phyloP scores from a whole-genome alignment of 2,329 filamentous ascomycete species.

The Colletotrichum coccodes region DNA sequence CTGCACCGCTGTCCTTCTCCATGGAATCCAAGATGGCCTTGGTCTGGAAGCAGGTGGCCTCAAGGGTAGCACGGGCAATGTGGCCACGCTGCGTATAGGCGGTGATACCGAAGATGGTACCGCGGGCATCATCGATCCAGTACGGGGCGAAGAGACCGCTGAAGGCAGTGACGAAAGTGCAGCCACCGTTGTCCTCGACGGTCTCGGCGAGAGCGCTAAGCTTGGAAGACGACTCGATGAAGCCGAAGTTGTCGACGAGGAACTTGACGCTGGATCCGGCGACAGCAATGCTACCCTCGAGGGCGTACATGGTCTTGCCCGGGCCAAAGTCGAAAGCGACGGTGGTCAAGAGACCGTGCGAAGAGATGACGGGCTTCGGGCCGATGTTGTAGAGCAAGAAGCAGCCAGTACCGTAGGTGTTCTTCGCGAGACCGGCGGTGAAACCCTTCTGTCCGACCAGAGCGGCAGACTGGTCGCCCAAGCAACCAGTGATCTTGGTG shows the following conservation, averaged over 20 bases:
- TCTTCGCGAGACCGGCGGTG: slow-evolving; percentile 80
- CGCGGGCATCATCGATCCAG: slow-evolving; percentile 86
- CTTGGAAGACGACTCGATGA: slow-evolving; percentile 60
- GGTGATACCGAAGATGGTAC: slow-evolving; percentile 83
- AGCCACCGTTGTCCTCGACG: slow-evolving; percentile 76
- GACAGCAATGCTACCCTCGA: slow-evolving; percentile 82
- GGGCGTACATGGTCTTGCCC: slow-evolving; percentile 75
- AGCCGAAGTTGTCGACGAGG: slow-evolving; percentile 65
- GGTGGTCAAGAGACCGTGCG: slow-evolving; percentile 79
- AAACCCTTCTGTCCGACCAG: slow-evolving; percentile 85
- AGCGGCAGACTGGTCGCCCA: slow-evolving; percentile 85
- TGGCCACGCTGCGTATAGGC: slow-evolving; percentile 81
- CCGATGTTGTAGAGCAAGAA: slow-evolving; percentile 88
- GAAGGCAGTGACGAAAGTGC: slow-evolving; percentile 83
- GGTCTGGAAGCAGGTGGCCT: slow-evolving; percentile 86
- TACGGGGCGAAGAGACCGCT: slow-evolving; percentile 85
- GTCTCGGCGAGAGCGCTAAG: slow-evolving; percentile 58
- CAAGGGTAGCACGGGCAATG: slow-evolving; percentile 81
- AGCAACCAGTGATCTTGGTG: slow-evolving; percentile 77
- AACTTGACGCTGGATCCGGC: slow-evolving; percentile 82
- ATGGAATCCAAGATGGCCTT: slow-evolving; percentile 85
- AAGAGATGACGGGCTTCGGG: slow-evolving; percentile 81
- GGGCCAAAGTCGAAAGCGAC: slow-evolving; percentile 81
- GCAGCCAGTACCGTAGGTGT: slow-evolving; percentile 87
- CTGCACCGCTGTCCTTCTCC: slow-evolving; percentile 82